Percentiles rank a stretch among this genome's conserved stretches.
These are phyloP conservation scores for Puccinia polysora DNA, from an alignment of 1,284 basidiomycete genomes.

Conservation along the genomic window DNA sequence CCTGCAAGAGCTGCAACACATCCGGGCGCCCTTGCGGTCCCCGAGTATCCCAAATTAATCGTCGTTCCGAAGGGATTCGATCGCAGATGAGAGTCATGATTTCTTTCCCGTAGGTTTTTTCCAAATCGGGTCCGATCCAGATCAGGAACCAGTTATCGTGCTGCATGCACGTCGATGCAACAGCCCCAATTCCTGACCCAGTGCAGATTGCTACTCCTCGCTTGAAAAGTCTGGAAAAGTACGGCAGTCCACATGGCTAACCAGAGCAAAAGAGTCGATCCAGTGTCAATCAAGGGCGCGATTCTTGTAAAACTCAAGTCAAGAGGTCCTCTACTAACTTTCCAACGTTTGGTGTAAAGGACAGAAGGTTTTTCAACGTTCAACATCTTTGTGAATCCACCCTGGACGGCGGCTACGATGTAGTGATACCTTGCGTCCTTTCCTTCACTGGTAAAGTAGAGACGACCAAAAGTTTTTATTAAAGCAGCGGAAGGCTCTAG, in stretches of 20 bases:
- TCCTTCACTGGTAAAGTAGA: conserved; percentile 28
- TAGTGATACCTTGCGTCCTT: conserved; percentile 8
- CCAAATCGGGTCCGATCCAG: conserved; percentile 61
- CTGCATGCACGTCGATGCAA: too few species aligned
- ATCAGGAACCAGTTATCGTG: conserved; percentile 66
- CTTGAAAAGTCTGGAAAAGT: too few species aligned
- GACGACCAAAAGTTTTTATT: conserved; percentile 1
- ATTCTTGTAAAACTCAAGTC: background rate
- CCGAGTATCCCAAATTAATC: conserved; percentile 70
- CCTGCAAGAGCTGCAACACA: conserved; percentile 67
- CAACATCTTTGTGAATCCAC: background rate
- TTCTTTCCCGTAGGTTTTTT: conserved; percentile 67
- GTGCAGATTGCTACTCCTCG: conserved; percentile 71
- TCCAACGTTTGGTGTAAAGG: conserved; percentile 13
- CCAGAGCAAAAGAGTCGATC: conserved; percentile 73
- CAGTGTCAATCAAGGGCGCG: conserved; percentile 56
- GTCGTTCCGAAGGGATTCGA: conserved; percentile 65
- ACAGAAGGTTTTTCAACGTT: background rate
- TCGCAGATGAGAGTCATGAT: conserved; percentile 66
- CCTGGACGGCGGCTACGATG: conserved; percentile 8
- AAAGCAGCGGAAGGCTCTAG: background rate
- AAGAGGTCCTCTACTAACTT: background rate
- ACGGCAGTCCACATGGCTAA: conserved; percentile 70
- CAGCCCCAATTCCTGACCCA: too few species aligned
- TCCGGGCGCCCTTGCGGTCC: conserved; percentile 66